phyloP scores from a whole-genome alignment of 352 stramenopile species.

The Globisporangium paddicum region DNA sequence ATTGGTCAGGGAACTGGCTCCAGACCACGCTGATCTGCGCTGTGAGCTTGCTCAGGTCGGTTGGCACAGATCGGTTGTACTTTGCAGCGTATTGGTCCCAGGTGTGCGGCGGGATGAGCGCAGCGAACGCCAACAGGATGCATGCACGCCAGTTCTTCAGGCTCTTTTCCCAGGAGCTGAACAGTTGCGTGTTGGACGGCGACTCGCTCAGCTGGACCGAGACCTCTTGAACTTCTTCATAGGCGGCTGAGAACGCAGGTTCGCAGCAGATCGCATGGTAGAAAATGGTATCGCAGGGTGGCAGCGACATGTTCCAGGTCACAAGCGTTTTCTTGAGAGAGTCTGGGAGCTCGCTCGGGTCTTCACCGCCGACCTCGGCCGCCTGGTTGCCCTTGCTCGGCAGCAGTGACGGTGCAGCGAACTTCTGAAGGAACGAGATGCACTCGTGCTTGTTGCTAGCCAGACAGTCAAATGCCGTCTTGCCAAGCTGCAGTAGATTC shows the following conservation, averaged over 20 bases:
- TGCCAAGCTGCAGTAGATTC: constrained; percentile 34
- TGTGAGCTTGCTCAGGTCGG: constrained; percentile 32
- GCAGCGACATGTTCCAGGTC: constrained; percentile 68
- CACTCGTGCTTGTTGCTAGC: constrained; percentile 53
- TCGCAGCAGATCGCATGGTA: constrained; percentile 80
- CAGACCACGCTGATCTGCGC: constrained; percentile 36
- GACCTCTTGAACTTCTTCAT: constrained; percentile 59
- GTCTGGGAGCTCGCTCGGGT: constrained; percentile 46
- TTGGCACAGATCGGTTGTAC: constrained; percentile 40
- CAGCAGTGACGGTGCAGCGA: constrained; percentile 26
- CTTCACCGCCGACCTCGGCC: constrained; percentile 52
- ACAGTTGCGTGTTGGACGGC: constrained; percentile 23
- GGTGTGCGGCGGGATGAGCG: constrained; percentile 55
- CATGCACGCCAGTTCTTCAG: constrained; percentile 57
- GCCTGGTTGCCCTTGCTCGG: constrained; percentile 4
- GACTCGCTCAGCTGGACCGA: constrained; percentile 39
- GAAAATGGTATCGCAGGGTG: constrained; percentile 70
- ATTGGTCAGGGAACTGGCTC: constrained; percentile 40
- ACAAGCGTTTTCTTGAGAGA: constrained; percentile 34
- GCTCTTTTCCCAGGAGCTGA: constrained; percentile 46
- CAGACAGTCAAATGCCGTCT: constrained; percentile 63
- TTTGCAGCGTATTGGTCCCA: constrained; percentile 67
- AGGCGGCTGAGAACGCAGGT: constrained; percentile 48
- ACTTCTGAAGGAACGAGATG: constrained; percentile 47
- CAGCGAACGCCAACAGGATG: constrained; percentile 61